Conservation (phyloP, 345 rosid species). For the Citrus sp. region DNA sequence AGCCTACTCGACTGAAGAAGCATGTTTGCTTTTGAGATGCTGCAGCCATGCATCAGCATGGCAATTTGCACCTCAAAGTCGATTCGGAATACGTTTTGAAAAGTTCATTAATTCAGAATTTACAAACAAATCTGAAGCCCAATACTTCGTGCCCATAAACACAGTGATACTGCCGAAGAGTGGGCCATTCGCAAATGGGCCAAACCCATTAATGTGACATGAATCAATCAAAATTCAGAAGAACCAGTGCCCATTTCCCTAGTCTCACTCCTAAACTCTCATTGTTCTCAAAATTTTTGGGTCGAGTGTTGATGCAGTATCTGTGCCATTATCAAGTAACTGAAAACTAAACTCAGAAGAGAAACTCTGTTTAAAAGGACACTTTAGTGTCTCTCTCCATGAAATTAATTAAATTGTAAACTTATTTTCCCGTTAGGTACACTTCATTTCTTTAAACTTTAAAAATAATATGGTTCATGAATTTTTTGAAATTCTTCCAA, state of each 20-base stretch:
- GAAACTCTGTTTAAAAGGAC: too few species aligned
- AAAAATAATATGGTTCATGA: too few species aligned
- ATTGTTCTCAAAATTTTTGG: too few species aligned
- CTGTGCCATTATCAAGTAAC: background rate
- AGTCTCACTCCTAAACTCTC: too few species aligned
- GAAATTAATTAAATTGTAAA: too few species aligned
- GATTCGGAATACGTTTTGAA: background rate
- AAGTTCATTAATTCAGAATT: background rate
- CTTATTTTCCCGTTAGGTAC: too few species aligned
- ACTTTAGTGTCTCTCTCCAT: too few species aligned
- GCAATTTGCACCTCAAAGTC: background rate
- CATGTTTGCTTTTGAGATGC: conserved; percentile 7
- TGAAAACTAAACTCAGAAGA: background rate
- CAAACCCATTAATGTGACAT: background rate
- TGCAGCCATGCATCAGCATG: background rate
- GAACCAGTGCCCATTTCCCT: too few species aligned
- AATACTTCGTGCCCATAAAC: background rate
- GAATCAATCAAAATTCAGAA: background rate
- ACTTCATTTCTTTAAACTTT: too few species aligned
- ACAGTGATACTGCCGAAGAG: too few species aligned
- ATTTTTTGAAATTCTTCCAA: background rate
- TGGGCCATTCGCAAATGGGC: background rate
- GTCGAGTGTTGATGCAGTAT: background rate
- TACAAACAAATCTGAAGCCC: background rate
- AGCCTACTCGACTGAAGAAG: conserved; percentile 8